Evolutionary conservation across 768 basidiomycete species (phyloP).

Genomic region (Phlebiopsis flavidoalba): DNA sequence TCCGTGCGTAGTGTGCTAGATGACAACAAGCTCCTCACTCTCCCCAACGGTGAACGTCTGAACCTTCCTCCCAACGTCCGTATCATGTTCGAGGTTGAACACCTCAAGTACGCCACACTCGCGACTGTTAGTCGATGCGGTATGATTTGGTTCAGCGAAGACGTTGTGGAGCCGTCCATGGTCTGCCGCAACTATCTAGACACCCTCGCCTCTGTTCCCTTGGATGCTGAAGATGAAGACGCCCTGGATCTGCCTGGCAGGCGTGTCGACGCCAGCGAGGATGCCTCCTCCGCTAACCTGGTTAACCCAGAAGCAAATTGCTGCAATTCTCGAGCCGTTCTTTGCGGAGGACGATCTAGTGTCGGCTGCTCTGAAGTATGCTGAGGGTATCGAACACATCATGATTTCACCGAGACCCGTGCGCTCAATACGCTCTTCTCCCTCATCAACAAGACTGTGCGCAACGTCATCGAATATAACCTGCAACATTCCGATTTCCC

Average conservation of each 20-base stretch:
- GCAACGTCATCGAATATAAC: conserved; percentile 93
- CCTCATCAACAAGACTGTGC: conserved; percentile 90
- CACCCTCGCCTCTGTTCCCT: conserved; percentile 63
- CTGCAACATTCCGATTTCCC: conserved; percentile 94
- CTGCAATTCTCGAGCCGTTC: conserved; percentile 71
- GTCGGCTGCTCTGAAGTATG: conserved; percentile 69
- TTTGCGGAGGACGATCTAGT: conserved; percentile 83
- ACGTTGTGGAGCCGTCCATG: conserved; percentile 89
- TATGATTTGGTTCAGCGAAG: conserved; percentile 99
- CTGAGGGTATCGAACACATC: conserved; percentile 89
- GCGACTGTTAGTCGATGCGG: conserved; percentile 99
- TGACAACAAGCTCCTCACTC: conserved; percentile 94
- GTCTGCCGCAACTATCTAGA: conserved; percentile 85
- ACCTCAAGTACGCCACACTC: conserved; percentile 92
- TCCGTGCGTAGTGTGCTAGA: conserved; percentile 75
- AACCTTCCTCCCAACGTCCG: conserved; percentile 95
- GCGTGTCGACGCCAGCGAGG: conserved; percentile 49
- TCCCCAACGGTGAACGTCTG: conserved; percentile 97
- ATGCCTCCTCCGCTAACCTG: conserved; percentile 56
- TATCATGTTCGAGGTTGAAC: conserved; percentile 99
- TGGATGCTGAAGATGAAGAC: conserved; percentile 92
- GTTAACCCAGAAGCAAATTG: conserved; percentile 72
- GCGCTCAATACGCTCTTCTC: conserved; percentile 96
- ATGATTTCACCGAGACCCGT: conserved; percentile 94
- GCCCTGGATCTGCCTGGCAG: conserved; percentile 55